Evolutionary conservation across 805 yeast species (phyloP), one percentile per base, ranked within the genome.

Genomic region (Hanseniaspora guilliermondii): DNA sequence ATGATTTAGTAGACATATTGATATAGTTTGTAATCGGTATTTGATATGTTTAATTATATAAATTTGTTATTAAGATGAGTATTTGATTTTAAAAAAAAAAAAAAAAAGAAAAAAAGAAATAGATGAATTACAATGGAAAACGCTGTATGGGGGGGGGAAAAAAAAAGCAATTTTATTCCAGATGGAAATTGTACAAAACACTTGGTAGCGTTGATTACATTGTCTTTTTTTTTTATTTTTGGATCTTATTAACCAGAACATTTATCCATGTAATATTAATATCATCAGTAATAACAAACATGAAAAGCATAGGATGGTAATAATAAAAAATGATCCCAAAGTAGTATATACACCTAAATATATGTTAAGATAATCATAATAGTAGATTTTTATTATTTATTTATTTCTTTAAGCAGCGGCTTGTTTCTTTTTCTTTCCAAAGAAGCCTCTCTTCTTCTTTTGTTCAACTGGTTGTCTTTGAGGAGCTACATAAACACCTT

Each of bases 391-490:
- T 36, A 16, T n/a, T 7, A 2, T n/a, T 2, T 7, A n/a, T n/a
- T 36, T 6, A 39, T 2, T 38, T 38, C 19, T n/a, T 17, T 44
- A 25, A 17, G n/a, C 47, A 27, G 35, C 9, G 8, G 35, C 35
- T 5, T 44, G 36, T 17, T 72, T 69, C 71, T 79, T 79, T 75
- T 79, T 80, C 63, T 83, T 76, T 53, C 95, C 87, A 65, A 91
- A 88, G 47, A 87, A 68, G 5, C 93, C 87, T 61, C 78, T 76
- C 78, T 84, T 86, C 78, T 83, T 81, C 78, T 85, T 83, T 71
- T 77, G 75, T 63, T 72, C 71, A 65, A 70, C 62, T 33, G 64
- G 67, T 16, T 57, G 58, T 56, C 74, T 60, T 65, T 76, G 63
- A 49, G 78, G 73, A 65, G 87, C 79, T 67, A 79, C 74, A 61